These are phyloP conservation scores for Hyaloscypha hepaticicola DNA, from an alignment of 495 filamentous ascomycete genomes.

Conservation along the genomic window DNA sequence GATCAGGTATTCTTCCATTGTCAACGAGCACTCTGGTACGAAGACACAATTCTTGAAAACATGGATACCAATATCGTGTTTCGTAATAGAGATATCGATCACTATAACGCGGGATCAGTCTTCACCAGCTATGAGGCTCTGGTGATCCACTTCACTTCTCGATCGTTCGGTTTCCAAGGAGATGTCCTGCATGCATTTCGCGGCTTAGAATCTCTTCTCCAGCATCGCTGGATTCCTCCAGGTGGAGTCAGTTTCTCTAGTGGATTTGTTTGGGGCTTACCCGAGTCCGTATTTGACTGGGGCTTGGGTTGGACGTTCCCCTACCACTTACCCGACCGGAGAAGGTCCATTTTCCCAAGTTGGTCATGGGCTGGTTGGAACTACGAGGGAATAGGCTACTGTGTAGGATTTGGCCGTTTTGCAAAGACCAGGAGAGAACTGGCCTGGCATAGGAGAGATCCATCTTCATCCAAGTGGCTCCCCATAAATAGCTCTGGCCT, in stretches of 20 bases:
- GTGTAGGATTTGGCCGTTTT: too few relatives aligned
- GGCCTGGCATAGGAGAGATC: too few relatives aligned
- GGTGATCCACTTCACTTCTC: not conserved
- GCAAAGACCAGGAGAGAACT: too few relatives aligned
- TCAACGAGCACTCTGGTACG: not conserved
- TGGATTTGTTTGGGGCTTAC: not conserved
- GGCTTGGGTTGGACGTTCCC: not conserved
- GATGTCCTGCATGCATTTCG: not conserved
- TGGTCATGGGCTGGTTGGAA: not conserved
- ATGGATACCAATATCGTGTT: not conserved
- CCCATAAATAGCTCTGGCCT: not conserved
- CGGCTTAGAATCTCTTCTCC: not conserved
- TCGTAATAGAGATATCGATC: too few relatives aligned
- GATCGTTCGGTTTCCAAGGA: not conserved
- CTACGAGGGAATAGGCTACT: not conserved
- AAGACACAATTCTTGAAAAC: not conserved
- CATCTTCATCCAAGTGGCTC: not conserved
- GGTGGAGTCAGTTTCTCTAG: not conserved
- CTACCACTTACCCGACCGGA: too few relatives aligned
- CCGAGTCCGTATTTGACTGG: not conserved
- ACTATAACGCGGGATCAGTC: too few relatives aligned
- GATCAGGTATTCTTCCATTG: not conserved
- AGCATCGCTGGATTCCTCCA: not conserved
- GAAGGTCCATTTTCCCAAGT: not conserved
- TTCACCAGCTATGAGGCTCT: too few relatives aligned